These are phyloP conservation scores for Heimioporus retisporus DNA, from an alignment of 1,284 basidiomycete genomes.

Conservation along the genomic window DNA sequence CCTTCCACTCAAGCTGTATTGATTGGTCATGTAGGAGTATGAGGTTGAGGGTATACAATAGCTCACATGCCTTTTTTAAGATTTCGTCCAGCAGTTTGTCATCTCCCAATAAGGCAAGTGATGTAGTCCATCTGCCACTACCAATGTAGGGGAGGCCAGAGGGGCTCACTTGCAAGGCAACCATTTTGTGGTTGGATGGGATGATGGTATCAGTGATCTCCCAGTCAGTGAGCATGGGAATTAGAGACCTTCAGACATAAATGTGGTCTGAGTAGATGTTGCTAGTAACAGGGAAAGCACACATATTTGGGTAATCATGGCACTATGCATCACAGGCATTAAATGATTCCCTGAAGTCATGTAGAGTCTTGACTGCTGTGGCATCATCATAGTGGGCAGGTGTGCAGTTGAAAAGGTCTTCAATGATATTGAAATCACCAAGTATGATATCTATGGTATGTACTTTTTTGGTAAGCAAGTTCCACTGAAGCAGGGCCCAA, in stretches of 20 bases:
- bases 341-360: background rate
- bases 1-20: too few relatives aligned
- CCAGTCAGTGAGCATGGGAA: background rate
- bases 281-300: background rate
- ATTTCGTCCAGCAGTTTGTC: background rate
- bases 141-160: background rate
- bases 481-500: too few relatives aligned
- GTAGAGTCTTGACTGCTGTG: background rate
- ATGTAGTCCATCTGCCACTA: background rate
- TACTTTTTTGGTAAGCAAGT: too few relatives aligned
- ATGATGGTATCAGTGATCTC: background rate
- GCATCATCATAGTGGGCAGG: background rate
- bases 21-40: too few relatives aligned
- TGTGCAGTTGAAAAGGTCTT: background rate
- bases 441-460: too few relatives aligned
- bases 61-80: too few relatives aligned
- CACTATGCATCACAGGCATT: background rate
- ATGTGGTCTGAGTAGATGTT: background rate
- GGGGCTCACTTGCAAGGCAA: background rate
- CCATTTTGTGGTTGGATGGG: background rate
- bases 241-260: too few relatives aligned
- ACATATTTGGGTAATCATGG: background rate
- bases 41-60: too few relatives aligned
- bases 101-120: background rate
- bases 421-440: background rate